Evolutionary conservation across 129 eudicot species (phyloP).

Genomic region (Rutidosis leptorrhynchoides): DNA sequence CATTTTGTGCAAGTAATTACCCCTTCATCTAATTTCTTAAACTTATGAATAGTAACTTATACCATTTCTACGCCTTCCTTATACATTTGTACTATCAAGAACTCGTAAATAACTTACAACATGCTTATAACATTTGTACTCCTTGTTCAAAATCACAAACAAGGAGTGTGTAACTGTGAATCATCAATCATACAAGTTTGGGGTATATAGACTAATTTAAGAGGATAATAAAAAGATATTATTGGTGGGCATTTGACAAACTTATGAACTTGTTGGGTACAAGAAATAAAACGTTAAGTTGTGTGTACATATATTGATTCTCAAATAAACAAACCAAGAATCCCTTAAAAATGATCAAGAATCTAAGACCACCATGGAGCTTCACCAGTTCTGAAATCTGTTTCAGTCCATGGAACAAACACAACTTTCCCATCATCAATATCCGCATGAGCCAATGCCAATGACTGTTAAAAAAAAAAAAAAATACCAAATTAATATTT

Average conservation of each 20-base stretch:
- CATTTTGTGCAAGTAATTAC: neutral
- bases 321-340: constrained; percentile 14
- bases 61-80: too few relatives aligned
- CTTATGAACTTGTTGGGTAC: constrained; percentile 23
- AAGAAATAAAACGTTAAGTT: constrained; percentile 22
- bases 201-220: neutral
- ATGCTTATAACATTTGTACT: too few relatives aligned
- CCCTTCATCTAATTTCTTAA: too few relatives aligned
- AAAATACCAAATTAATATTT: neutral
- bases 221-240: neutral
- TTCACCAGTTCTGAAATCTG: constrained; percentile 95
- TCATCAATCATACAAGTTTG: neutral
- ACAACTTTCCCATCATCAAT: constrained; percentile 82
- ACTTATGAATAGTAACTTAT: too few relatives aligned
- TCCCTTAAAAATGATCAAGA: neutral
- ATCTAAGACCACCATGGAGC: constrained; percentile 86
- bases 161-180: neutral
- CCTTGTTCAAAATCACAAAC: neutral
- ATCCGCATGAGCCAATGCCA: constrained; percentile 97
- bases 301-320: constrained; percentile 29
- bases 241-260: constrained; percentile 18
- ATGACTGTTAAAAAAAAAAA: constrained; percentile 47
- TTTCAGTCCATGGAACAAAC: constrained; percentile 90
- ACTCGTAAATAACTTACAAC: too few relatives aligned
- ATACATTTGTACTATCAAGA: too few relatives aligned